phyloP scores from a whole-genome alignment of 345 rosid species.

The Brassica juncea region DNA sequence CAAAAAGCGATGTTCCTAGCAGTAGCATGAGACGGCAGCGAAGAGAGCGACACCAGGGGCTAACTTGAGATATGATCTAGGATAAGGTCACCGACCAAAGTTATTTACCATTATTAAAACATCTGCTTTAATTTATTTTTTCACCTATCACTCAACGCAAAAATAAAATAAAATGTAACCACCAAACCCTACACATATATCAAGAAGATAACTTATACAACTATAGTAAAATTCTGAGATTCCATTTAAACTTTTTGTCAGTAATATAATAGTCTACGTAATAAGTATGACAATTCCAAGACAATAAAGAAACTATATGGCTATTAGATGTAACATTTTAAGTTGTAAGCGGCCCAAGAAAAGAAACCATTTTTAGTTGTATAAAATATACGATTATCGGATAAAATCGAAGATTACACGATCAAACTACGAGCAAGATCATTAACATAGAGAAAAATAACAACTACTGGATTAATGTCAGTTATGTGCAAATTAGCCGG shows the following conservation, averaged over 20 bases:
- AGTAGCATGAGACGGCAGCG: conserved; percentile 20
- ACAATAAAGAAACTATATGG: background rate
- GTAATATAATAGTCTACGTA: background rate
- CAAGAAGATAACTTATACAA: conserved; percentile 28
- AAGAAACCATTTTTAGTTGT: background rate
- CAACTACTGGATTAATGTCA: background rate
- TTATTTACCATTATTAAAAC: background rate
- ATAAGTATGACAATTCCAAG: background rate
- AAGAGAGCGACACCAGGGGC: conserved; percentile 35
- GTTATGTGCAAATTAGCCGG: background rate
- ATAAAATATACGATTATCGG: background rate
- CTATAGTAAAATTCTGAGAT: conserved; percentile 4
- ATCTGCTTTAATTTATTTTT: background rate
- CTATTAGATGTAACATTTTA: background rate
- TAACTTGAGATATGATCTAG: conserved; percentile 15
- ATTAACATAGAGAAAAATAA: background rate
- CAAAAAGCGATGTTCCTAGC: conserved; percentile 19
- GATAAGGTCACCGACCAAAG: conserved; percentile 42
- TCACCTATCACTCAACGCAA: background rate
- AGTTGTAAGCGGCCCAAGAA: background rate
- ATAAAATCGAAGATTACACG: background rate
- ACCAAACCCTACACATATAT: conserved; percentile 5
- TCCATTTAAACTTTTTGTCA: background rate
- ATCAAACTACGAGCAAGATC: background rate
- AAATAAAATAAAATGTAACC: background rate